Evolutionary conservation across 768 basidiomycete species (phyloP).

Genomic region (Russula griseocarnosa): DNA sequence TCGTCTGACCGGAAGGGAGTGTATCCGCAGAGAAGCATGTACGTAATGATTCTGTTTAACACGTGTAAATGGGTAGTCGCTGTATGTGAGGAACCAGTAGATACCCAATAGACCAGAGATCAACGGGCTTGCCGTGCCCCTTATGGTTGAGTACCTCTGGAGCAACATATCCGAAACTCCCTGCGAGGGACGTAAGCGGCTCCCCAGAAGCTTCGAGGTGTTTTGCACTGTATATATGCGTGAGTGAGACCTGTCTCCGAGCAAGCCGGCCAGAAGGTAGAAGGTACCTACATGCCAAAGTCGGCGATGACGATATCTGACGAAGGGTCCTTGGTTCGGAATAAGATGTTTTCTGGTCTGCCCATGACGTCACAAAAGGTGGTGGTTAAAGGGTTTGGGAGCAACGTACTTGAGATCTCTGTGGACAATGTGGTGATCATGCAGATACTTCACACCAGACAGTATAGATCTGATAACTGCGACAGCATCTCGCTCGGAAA

Average conservation of each 20-base stretch:
- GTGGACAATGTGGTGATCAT: slow-evolving; percentile 91
- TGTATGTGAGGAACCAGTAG: slow-evolving; percentile 28
- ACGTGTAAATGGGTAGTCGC: not conserved
- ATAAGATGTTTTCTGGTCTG: slow-evolving; percentile 95
- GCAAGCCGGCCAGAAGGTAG: not conserved
- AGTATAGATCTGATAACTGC: slow-evolving; percentile 77
- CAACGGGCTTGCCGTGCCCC: slow-evolving; percentile 90
- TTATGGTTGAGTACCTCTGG: slow-evolving; percentile 78
- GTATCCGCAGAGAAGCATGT: slow-evolving; percentile 93
- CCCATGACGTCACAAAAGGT: not conserved
- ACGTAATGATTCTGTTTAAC: slow-evolving; percentile 78
- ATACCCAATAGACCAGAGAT: slow-evolving; percentile 91
- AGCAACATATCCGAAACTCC: slow-evolving; percentile 86
- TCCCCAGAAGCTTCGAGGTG: slow-evolving; percentile 71
- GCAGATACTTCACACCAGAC: slow-evolving; percentile 84
- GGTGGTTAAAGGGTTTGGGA: not conserved
- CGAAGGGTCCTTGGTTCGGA: slow-evolving; percentile 66
- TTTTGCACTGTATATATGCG: slow-evolving; percentile 55
- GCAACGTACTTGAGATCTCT: slow-evolving; percentile 78
- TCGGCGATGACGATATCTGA: slow-evolving; percentile 95
- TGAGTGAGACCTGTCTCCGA: not conserved
- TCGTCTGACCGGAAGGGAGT: slow-evolving; percentile 90
- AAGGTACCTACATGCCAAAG: slow-evolving; percentile 81
- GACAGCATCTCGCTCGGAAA: slow-evolving; percentile 90
- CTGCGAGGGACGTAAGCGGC: slow-evolving; percentile 66